Conservation (phyloP, 2,329 filamentous ascomycete genomes). For the Cadophora gregata region DNA sequence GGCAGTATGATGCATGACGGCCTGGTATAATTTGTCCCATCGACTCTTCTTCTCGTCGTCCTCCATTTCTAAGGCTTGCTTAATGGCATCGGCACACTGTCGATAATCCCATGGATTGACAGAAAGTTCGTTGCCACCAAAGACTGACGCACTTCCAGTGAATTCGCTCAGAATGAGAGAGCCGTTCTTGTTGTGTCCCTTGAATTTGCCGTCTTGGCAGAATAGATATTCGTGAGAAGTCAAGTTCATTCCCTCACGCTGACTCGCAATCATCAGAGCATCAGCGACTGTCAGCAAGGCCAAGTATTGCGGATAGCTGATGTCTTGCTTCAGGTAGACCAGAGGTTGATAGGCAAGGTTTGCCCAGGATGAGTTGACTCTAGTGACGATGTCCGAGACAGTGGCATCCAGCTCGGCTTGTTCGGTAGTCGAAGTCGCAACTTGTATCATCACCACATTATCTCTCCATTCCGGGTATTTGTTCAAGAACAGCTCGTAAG, state of each 20-base stretch:
- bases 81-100: slow-evolving; percentile 85
- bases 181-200: slow-evolving; percentile 77
- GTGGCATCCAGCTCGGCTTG: slow-evolving; percentile 86
- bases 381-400: slow-evolving; percentile 91
- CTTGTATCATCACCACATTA: slow-evolving; percentile 89
- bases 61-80: slow-evolving; percentile 80
- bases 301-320: slow-evolving; percentile 91
- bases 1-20: slow-evolving; percentile 82
- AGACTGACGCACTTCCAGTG: slow-evolving; percentile 87
- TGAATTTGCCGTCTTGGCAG: slow-evolving; percentile 82
- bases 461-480: slow-evolving; percentile 90
- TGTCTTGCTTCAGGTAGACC: slow-evolving; percentile 93
- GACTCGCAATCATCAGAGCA: slow-evolving; percentile 90
- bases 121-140: slow-evolving; percentile 78
- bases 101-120: slow-evolving; percentile 97
- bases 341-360: slow-evolving; percentile 91
- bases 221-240: slow-evolving; percentile 94
- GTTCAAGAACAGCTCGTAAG: slow-evolving; percentile 90
- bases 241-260: slow-evolving; percentile 97
- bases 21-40: slow-evolving; percentile 75
- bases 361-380: slow-evolving; percentile 90
- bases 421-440: slow-evolving; percentile 88
- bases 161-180: slow-evolving; percentile 95
- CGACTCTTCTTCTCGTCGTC: slow-evolving; percentile 74
- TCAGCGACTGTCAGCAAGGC: slow-evolving; percentile 89